Conservation (phyloP, 768 basidiomycete species). For the Amanita brunnescens region DNA sequence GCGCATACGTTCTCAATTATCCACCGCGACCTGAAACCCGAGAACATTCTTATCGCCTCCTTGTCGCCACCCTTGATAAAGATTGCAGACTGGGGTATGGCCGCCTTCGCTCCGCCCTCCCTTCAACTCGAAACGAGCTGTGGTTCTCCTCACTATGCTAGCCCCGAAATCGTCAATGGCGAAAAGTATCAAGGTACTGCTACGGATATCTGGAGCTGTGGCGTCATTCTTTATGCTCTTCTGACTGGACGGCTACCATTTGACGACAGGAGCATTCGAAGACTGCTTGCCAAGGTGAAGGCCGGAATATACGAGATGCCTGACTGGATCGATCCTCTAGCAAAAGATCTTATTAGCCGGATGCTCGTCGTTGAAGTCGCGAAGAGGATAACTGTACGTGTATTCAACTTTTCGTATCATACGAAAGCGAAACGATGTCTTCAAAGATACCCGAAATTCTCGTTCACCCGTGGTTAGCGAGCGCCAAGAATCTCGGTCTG, state of each 20-base stretch:
- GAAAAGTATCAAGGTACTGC: constrained; percentile 82
- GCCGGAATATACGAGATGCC: constrained; percentile 82
- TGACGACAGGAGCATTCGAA: constrained; percentile 80
- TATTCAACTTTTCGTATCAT: not conserved
- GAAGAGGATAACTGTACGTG: constrained; percentile 70
- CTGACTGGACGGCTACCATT: constrained; percentile 89
- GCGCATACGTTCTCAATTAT: constrained; percentile 97
- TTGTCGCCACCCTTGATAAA: constrained; percentile 79
- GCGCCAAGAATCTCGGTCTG: constrained; percentile 38
- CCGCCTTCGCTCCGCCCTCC: constrained; percentile 82
- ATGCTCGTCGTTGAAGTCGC: constrained; percentile 88
- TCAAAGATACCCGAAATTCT: constrained; percentile 79
- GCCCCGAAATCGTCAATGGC: constrained; percentile 93
- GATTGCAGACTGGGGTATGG: constrained; percentile 99
- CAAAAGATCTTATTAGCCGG: constrained; percentile 71
- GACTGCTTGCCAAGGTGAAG: constrained; percentile 80
- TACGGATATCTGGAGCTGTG: constrained; percentile 96
- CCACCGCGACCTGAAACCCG: constrained; percentile 96
- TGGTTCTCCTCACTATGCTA: constrained; percentile 94
- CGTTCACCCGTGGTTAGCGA: constrained; percentile 73
- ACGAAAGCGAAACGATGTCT: constrained; percentile 2
- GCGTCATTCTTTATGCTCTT: constrained; percentile 87
- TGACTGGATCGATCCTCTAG: constrained; percentile 67
- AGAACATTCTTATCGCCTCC: constrained; percentile 89
- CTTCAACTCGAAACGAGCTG: constrained; percentile 89